These are phyloP conservation scores for Hanseniaspora sp. DNA, from an alignment of 1,139 yeast species.

Conservation along the genomic window DNA sequence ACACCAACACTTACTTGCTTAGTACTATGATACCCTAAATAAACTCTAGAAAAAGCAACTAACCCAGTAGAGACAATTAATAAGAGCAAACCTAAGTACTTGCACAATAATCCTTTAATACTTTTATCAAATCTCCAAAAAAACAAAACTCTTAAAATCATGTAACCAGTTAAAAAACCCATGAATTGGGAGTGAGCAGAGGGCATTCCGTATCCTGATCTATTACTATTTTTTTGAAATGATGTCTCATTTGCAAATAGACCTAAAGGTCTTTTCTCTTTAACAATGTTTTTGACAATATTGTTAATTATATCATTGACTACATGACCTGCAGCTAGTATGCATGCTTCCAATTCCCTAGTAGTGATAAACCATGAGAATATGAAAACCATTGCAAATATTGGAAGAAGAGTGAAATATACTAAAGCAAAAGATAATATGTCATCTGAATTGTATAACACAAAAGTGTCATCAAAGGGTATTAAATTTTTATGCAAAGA, in stretches of 20 bases:
- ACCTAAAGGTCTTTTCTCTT: conserved; percentile 64
- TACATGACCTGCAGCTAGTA: conserved; percentile 79
- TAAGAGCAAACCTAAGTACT: conserved; percentile 23
- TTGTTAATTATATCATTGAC: conserved; percentile 64
- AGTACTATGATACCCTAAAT: conserved; percentile 63
- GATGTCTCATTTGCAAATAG: conserved; percentile 37
- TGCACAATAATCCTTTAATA: conserved; percentile 25
- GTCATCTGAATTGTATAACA: conserved; percentile 64
- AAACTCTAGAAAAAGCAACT: conserved; percentile 67
- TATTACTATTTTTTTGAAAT: conserved; percentile 37
- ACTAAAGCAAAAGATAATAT: conserved; percentile 52
- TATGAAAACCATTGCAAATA: conserved; percentile 65
- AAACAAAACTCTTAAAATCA: conserved; percentile 39
- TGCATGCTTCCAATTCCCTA: conserved; percentile 74
- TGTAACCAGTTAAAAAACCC: conserved; percentile 70
- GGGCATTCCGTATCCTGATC: conserved; percentile 86
- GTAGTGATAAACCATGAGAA: conserved; percentile 73
- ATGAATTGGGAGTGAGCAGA: conserved; percentile 93
- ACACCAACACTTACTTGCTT: conserved; percentile 69
- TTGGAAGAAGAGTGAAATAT: conserved; percentile 71
- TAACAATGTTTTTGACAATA: conserved; percentile 49
- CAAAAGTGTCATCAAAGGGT: conserved; percentile 55
- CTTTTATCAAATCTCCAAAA: conserved; percentile 30
- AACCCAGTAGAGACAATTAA: conserved; percentile 31
- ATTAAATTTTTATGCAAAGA: conserved; percentile 21